Base-by-base conservation (phyloP, 2,329 filamentous ascomycete genomes). In the Fusarium sp. region DNA sequence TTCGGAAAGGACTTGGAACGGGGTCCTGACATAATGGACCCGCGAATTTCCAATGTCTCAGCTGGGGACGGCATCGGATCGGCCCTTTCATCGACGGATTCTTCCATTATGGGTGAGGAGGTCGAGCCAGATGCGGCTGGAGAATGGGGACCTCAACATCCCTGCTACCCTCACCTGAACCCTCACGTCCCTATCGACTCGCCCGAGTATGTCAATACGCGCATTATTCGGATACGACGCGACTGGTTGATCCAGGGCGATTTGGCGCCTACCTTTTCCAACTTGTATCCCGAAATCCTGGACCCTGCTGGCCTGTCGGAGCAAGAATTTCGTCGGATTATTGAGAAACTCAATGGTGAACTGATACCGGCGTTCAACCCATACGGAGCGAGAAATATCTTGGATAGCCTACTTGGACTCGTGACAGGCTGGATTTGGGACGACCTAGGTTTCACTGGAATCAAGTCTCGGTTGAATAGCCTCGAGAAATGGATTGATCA, bases 391-490 rank as follows among this genome's bases (percentile, higher is more conserved):
- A 88, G 94, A 60, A 97, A 97, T 76, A 91, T 95, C 79, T 74
- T 98, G 1, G 97, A 99, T 82, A 90, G 91, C 14, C 82, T 94
- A 13, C 81, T 98, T 76, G 95, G 96, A 2, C 86, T 97, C 6
- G 83, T 95, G 37, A 98, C 97, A 0, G 94, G 96, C 24, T 99
- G 95, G 94, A 79, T 98, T 37, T 98, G 95, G 95, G 97, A 99
- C 68, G 96, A 98, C 80, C 78, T 96, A 24, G 95, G 96, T 2
- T 84, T 94, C 39, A 94, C 94, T 5, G 91, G 89, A 10, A 89
- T 93, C 68, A 98, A 98, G 85, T 85, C 87, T 24, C 89, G 92
- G 65, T 82, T 98, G 54, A 89, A 87, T 65, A 87, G 85, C 11
- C 84, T 98, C 20, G 97, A 99, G 83, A 83, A 82, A 41, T 98